Percentiles rank a stretch among this genome's conserved stretches.
These are phyloP conservation scores for Torulaspora globosa DNA, from an alignment of 1,139 yeast genomes.

Conservation along the genomic window DNA sequence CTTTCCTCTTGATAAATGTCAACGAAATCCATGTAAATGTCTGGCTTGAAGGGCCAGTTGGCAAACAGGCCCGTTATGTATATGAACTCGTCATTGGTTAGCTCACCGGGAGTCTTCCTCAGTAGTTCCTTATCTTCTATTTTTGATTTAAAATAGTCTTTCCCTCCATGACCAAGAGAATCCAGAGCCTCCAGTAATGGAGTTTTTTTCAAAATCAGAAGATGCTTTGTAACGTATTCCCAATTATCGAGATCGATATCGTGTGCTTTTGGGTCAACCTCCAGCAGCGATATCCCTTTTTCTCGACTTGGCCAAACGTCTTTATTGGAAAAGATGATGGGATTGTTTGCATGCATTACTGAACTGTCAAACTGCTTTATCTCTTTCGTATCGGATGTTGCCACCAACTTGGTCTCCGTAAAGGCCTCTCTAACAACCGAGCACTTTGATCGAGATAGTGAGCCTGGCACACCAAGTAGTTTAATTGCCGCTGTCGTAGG, in stretches of 20 bases:
- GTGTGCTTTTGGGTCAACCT: slow-evolving; percentile 50
- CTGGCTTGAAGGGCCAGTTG: slow-evolving; percentile 87
- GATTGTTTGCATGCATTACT: slow-evolving; percentile 24
- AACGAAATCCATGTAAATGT: slow-evolving; percentile 35
- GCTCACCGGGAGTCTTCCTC: slow-evolving; percentile 45
- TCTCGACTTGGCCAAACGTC: slow-evolving; percentile 23
- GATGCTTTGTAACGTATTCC: slow-evolving; percentile 63
- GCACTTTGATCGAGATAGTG: slow-evolving; percentile 49
- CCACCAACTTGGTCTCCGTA: slow-evolving; percentile 51
- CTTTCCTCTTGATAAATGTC: slow-evolving; percentile 28
- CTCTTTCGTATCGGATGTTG: slow-evolving; percentile 40
- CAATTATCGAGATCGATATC: slow-evolving; percentile 51
- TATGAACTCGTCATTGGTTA: slow-evolving; percentile 53
- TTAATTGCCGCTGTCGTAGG: slow-evolving; percentile 59
- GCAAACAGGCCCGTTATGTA: slow-evolving; percentile 51
- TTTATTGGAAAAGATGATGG: slow-evolving; percentile 25
- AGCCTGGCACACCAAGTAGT: slow-evolving; percentile 50
- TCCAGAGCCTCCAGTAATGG: slow-evolving; percentile 49
- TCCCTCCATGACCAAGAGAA: slow-evolving; percentile 79
- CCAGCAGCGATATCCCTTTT: slow-evolving; percentile 44
- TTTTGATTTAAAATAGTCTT: slow-evolving; percentile 50
- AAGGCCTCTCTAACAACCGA: slow-evolving; percentile 59
- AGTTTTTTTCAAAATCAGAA: slow-evolving; percentile 53
- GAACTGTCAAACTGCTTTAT: slow-evolving; percentile 20
- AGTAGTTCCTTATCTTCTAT: slow-evolving; percentile 41